These are phyloP conservation scores for Cladophialophora carrionii DNA, from an alignment of 2,329 filamentous ascomycete species.

Conservation along the genomic window DNA sequence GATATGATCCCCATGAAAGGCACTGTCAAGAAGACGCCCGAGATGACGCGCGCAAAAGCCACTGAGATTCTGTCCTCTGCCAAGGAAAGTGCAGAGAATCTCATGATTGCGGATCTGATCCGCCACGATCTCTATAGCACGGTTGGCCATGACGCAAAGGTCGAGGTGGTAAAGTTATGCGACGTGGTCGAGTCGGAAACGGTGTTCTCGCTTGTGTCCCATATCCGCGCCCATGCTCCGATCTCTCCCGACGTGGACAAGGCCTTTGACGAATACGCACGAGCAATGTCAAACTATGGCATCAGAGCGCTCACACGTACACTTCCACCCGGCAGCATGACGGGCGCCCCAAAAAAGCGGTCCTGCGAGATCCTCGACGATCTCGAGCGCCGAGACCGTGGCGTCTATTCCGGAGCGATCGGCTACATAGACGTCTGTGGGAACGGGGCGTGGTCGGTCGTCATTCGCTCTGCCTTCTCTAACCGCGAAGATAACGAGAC, in stretches of 20 bases:
- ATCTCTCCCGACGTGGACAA: constrained; percentile 32
- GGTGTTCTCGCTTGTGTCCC: constrained; percentile 88
- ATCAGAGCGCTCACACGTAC: constrained; percentile 67
- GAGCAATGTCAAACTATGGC: constrained; percentile 42
- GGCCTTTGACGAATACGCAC: not conserved
- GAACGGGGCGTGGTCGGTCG: constrained; percentile 85
- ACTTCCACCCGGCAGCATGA: constrained; percentile 93
- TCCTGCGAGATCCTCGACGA: constrained; percentile 78
- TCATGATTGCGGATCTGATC: constrained; percentile 98
- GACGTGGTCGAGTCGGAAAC: constrained; percentile 87
- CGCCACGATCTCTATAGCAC: constrained; percentile 77
- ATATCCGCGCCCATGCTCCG: constrained; percentile 68
- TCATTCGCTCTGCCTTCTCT: constrained; percentile 77
- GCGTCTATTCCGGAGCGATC: constrained; percentile 84
- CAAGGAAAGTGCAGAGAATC: constrained; percentile 92
- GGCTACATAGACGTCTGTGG: constrained; percentile 88
- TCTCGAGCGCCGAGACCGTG: constrained; percentile 67
- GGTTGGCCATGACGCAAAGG: constrained; percentile 43
- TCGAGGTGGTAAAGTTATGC: constrained; percentile 76
- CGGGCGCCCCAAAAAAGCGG: constrained; percentile 90
- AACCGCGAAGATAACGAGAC: constrained; percentile 39
- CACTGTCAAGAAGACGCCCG: constrained; percentile 77
- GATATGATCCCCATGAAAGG: constrained; percentile 93
- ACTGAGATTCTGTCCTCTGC: constrained; percentile 72
- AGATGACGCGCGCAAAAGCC: constrained; percentile 72